Evolutionary conservation across 768 basidiomycete species (phyloP).

Genomic region (Coprinellus micaceus): DNA sequence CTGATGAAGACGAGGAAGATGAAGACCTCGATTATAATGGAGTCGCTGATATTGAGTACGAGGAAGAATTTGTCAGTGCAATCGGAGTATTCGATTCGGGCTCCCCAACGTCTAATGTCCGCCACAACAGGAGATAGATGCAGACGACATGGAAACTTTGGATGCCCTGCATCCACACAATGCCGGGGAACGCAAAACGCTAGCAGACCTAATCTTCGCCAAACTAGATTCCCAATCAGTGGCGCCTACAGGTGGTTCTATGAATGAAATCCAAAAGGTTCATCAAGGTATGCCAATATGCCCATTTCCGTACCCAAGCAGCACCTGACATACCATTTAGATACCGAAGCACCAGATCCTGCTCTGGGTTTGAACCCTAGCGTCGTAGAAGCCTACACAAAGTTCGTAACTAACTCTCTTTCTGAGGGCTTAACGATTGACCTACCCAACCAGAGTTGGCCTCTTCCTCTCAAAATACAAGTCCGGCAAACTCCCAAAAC

Average conservation of each 20-base stretch:
- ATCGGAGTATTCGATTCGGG: neutral
- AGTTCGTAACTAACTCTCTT: conserved; percentile 47
- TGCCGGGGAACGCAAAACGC: conserved; percentile 71
- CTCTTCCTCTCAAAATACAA: conserved; percentile 83
- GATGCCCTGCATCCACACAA: conserved; percentile 78
- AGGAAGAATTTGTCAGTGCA: conserved; percentile 56
- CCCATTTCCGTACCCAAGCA: neutral
- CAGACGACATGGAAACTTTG: conserved; percentile 80
- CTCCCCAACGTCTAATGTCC: conserved; percentile 1
- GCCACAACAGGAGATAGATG: conserved; percentile 74
- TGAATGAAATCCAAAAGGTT: conserved; percentile 57
- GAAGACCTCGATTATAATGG: conserved; percentile 48
- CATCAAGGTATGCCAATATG: conserved; percentile 44
- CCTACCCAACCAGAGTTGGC: conserved; percentile 60
- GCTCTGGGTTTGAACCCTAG: conserved; percentile 87
- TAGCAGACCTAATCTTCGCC: conserved; percentile 96
- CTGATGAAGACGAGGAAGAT: conserved; percentile 51
- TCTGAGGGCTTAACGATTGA: conserved; percentile 2
- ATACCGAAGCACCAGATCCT: conserved; percentile 64
- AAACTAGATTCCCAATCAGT: conserved; percentile 79
- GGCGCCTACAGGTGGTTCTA: conserved; percentile 47
- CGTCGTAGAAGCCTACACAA: conserved; percentile 89
- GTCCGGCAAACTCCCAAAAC: conserved; percentile 91
- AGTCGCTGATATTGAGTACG: conserved; percentile 43
- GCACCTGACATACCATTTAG: conserved; percentile 22